Evolutionary conservation across 352 stramenopile genomes (phyloP), one percentile per base, ranked within the genome.

Genomic region (Ophiocytium majus): DNA sequence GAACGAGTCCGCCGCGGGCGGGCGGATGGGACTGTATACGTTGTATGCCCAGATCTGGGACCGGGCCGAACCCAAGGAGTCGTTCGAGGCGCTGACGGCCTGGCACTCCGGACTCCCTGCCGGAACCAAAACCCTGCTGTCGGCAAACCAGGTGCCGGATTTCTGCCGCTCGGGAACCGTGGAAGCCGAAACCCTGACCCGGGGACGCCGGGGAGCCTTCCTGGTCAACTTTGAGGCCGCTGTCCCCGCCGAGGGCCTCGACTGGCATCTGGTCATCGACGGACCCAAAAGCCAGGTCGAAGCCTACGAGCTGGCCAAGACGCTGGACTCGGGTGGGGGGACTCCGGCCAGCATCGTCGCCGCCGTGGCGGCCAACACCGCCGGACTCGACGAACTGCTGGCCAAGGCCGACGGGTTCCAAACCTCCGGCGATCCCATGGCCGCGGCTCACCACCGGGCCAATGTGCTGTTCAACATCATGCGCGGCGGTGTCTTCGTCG

Each of bases 401-500:
- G 19, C 23, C 57, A 28, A 23, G 23, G 57, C 57, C 57, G 57
- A 71, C 28, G 57, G 57, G 28, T 23, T 28, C 28, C 57, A 71
- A 71, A 71, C 28, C 28, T 23, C 57, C 23, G 57, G 57, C 28
- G 57, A 71, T 71, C 23, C 19, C 57, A 71, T 71, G 57, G 28
- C 28, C 19, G 57, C 23, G 19, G 57, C 57, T 28, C 57, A 71
- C 28, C 57, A 71, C 57, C 28, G 23, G 23, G 57, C 57, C 57
- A 71, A 71, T 28, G 57, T 71, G 23, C 57, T 71, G 19, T 71
- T 71, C 57, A 71, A 71, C 57, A 28, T 71, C 19, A 71, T 71
- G 57, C 57, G 57, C 23, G 57, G 57, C 57, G 57, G 57, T 23
- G 57, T 71, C 28, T 71, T 71, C 28, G 23, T 28, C 28, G 19